Evolutionary conservation across 2,329 filamentous ascomycete species (phyloP).

Genomic region (Aspergillus sp.): DNA sequence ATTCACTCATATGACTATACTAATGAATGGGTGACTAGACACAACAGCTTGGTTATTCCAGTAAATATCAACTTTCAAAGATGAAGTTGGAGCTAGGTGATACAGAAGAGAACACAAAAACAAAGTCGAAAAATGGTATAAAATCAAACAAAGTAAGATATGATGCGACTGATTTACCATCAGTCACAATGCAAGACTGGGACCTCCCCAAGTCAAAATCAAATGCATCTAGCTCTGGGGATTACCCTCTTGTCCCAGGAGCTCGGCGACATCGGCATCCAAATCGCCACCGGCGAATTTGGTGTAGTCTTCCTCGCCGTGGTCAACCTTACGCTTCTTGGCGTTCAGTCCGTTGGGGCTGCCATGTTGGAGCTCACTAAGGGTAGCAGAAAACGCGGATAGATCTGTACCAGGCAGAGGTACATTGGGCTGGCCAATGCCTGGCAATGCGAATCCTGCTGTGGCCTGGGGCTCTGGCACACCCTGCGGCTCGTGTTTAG

Average conservation of each 20-base stretch:
- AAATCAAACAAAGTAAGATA: not conserved
- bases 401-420: conserved; percentile 13
- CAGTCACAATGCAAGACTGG: not conserved
- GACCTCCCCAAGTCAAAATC: not conserved
- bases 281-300: conserved; percentile 51
- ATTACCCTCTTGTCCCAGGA: conserved; percentile 47
- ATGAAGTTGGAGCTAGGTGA: not conserved
- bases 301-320: conserved; percentile 38
- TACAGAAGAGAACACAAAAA: conserved; percentile 1
- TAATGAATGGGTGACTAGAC: no score
- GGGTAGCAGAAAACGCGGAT: conserved; percentile 11
- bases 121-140: not conserved
- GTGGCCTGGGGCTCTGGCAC: conserved; percentile 12
- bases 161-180: not conserved
- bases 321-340: conserved; percentile 48
- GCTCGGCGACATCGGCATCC: conserved; percentile 58
- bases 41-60: no score
- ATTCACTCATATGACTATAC: no score
- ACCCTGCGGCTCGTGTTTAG: conserved; percentile 31
- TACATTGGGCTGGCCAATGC: conserved; percentile 13
- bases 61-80: no score
- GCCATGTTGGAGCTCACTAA: conserved; percentile 18
- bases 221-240: conserved; percentile 6
- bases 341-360: conserved; percentile 27
- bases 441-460: conserved; percentile 15